phyloP scores from a whole-genome alignment of 2,329 filamentous ascomycete genomes.

The Leptoxyphium fumago region DNA sequence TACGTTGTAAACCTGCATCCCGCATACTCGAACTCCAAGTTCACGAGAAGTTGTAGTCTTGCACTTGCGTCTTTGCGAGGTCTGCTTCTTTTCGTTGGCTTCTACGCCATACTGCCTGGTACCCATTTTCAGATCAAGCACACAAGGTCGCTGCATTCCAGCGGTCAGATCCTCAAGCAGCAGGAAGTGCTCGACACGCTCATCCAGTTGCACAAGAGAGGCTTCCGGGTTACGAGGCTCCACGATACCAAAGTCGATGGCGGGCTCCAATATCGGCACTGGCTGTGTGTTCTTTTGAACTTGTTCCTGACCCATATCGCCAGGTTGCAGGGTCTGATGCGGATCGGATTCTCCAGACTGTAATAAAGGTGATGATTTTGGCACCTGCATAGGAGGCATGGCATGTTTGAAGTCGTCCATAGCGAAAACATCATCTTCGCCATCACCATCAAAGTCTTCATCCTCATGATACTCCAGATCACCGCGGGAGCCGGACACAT shows the following conservation, averaged over 20 bases:
- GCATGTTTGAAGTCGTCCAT: conserved; percentile 42
- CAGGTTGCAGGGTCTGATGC: background rate
- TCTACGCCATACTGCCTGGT: conserved; percentile 94
- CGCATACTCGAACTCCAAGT: conserved; percentile 84
- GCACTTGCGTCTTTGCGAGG: conserved; percentile 86
- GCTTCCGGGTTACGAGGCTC: conserved; percentile 28
- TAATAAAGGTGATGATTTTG: background rate
- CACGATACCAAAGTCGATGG: conserved; percentile 14
- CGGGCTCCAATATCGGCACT: conserved; percentile 9
- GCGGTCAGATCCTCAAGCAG: conserved; percentile 88
- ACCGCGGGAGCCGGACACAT: conserved; percentile 53
- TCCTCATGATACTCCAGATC: conserved; percentile 83
- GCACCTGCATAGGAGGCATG: background rate
- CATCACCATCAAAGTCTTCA: conserved; percentile 69
- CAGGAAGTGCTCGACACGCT: conserved; percentile 79
- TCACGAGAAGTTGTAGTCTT: conserved; percentile 80
- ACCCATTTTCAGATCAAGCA: conserved; percentile 97
- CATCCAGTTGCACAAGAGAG: conserved; percentile 31
- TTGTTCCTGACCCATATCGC: background rate
- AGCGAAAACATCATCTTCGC: conserved; percentile 53
- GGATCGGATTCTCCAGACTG: background rate
- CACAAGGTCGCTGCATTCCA: conserved; percentile 91
- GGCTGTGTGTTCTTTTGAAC: background rate
- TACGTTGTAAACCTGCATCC: conserved; percentile 90
- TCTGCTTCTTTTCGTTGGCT: conserved; percentile 78